phyloP scores from a whole-genome alignment of 73 alveolate genomes.

The Paramecium biaurelia region DNA sequence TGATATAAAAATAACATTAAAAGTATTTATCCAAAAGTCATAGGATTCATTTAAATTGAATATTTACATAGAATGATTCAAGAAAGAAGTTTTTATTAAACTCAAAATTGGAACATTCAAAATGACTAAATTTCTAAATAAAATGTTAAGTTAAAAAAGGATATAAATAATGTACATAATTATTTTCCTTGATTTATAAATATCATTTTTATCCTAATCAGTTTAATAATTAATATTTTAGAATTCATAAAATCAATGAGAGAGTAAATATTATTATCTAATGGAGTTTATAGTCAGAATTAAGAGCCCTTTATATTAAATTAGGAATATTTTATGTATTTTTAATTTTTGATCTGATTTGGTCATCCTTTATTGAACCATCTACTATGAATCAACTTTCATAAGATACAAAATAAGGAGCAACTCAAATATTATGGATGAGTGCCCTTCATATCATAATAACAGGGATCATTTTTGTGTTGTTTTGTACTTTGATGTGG shows the following conservation, averaged over 20 bases:
- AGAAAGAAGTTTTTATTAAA: too few species aligned
- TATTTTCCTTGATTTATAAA: background rate
- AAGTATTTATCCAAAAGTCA: too few species aligned
- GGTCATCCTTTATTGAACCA: slow-evolving; percentile 49
- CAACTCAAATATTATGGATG: background rate
- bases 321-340: slow-evolving; percentile 27
- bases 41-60: too few species aligned
- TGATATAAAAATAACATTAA: too few species aligned
- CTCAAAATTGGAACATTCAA: background rate
- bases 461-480: background rate
- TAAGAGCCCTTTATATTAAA: background rate
- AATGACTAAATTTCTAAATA: background rate
- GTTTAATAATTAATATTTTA: background rate
- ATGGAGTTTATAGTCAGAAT: slow-evolving; percentile 21
- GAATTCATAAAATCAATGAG: background rate
- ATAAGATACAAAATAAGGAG: background rate
- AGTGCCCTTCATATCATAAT: slow-evolving; percentile 27
- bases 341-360: slow-evolving; percentile 11
- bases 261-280: background rate
- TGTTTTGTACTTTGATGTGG: slow-evolving; percentile 43
- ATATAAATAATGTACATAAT: background rate
- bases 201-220: background rate
- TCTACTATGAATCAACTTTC: background rate
- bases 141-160: too few species aligned
- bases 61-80: too few species aligned